Conservation (phyloP, 2,329 filamentous ascomycete genomes). For the Alternaria gaisen region DNA sequence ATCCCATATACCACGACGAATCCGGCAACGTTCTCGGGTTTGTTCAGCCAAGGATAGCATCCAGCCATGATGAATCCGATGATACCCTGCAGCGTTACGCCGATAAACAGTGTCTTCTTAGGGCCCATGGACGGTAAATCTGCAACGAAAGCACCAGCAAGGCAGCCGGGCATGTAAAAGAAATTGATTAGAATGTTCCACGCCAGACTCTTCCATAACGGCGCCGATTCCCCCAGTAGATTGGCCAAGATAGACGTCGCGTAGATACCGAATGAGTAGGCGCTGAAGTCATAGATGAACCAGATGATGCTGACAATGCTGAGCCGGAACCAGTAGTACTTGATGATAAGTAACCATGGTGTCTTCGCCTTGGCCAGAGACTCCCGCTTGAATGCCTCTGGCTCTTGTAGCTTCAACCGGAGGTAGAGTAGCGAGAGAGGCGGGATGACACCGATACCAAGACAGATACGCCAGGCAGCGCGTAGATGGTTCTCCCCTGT, state of each 20-base stretch:
- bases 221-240: slow-evolving; percentile 66
- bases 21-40: slow-evolving; percentile 71
- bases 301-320: slow-evolving; percentile 64
- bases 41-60: slow-evolving; percentile 74
- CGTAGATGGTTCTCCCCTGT: slow-evolving; percentile 69
- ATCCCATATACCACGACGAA: slow-evolving; percentile 84
- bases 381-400: slow-evolving; percentile 62
- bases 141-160: slow-evolving; percentile 77
- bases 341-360: slow-evolving; percentile 55
- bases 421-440: slow-evolving; percentile 66
- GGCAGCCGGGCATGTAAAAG: slow-evolving; percentile 86
- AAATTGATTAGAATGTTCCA: slow-evolving; percentile 90
- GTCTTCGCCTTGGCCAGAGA: slow-evolving; percentile 58
- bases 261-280: slow-evolving; percentile 88
- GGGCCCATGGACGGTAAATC: slow-evolving; percentile 77
- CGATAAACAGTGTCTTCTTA: slow-evolving; percentile 74
- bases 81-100: slow-evolving; percentile 75
- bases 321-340: slow-evolving; percentile 65
- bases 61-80: slow-evolving; percentile 92
- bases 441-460: slow-evolving; percentile 64
- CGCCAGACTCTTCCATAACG: slow-evolving; percentile 80
- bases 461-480: slow-evolving; percentile 81
- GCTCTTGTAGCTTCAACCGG: slow-evolving; percentile 62
- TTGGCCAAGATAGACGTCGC: slow-evolving; percentile 76
- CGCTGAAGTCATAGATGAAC: slow-evolving; percentile 73